Conservation (phyloP, 371 early-diverging fungal species). For the Blastocladiella emersonii region DNA sequence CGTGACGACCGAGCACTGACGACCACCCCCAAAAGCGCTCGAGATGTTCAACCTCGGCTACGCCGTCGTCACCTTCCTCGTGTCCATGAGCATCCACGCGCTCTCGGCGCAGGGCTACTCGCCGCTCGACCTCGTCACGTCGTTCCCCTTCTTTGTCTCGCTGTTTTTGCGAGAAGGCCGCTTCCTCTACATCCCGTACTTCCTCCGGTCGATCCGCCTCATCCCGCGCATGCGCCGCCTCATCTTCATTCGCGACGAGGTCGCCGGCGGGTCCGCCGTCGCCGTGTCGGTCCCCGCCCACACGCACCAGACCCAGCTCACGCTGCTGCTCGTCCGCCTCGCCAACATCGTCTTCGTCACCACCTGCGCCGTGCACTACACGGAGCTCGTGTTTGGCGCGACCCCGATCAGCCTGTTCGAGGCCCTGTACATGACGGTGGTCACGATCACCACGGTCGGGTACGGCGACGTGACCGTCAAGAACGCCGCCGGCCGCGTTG, state of each 20-base stretch:
- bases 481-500: neutral
- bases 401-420: conserved; percentile 6
- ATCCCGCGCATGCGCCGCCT: conserved; percentile 39
- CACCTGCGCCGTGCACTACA: conserved; percentile 51
- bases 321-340: conserved; percentile 41
- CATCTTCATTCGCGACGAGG: conserved; percentile 36
- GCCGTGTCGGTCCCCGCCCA: conserved; percentile 38
- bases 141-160: conserved; percentile 35
- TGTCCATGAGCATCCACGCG: too few species aligned
- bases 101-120: too few species aligned
- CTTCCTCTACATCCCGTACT: conserved; percentile 47
- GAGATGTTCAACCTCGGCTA: too few species aligned
- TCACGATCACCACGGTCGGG: neutral
- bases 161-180: conserved; percentile 33
- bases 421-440: neutral
- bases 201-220: conserved; percentile 43
- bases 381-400: conserved; percentile 37
- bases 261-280: conserved; percentile 17
- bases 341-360: conserved; percentile 49
- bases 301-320: conserved; percentile 40
- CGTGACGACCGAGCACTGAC: too few species aligned
- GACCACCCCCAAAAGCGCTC: too few species aligned
- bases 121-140: conserved; percentile 34
- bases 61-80: too few species aligned
- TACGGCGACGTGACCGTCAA: neutral